Percentiles rank a stretch among this genome's conserved stretches.
phyloP scores from a whole-genome alignment of 139 green algal genomes.

The Astrephomene gubernaculifera region DNA sequence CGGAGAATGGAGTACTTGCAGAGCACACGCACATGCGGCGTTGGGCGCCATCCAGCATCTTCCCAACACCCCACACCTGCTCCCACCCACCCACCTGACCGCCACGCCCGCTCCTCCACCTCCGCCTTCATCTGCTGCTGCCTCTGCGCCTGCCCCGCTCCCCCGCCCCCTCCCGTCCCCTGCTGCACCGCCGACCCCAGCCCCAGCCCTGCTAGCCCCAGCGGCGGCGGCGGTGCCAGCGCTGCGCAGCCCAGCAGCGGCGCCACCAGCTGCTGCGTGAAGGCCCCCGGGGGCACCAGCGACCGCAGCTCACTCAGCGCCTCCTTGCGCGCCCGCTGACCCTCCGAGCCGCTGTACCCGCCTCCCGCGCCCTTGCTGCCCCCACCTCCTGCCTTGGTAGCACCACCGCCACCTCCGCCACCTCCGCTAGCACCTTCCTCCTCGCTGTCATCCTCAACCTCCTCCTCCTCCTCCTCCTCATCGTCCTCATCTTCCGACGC shows the following conservation, averaged over 20 bases:
- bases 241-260: conserved; percentile 52
- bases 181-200: conserved; percentile 50
- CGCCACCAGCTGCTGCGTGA: conserved; percentile 52
- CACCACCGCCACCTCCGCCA: too few relatives aligned
- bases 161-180: background rate
- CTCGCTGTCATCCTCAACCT: background rate
- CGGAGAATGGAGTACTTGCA: too few relatives aligned
- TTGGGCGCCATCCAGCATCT: too few relatives aligned
- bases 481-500: conserved; percentile 30
- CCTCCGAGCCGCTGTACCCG: conserved; percentile 48
- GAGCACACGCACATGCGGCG: too few relatives aligned
- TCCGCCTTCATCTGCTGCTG: background rate
- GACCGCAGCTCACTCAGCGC: conserved; percentile 65
- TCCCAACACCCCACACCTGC: background rate
- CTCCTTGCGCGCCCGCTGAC: conserved; percentile 51
- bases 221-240: conserved; percentile 50
- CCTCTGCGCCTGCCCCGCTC: background rate
- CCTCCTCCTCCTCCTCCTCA: conserved; percentile 27
- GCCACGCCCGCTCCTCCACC: background rate
- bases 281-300: conserved; percentile 53
- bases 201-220: conserved; percentile 39
- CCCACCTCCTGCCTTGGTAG: too few relatives aligned
- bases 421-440: too few relatives aligned
- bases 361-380: too few relatives aligned
- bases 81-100: conserved; percentile 1